These are phyloP conservation scores for Venturia asperata DNA, from an alignment of 2,329 filamentous ascomycete genomes.

Conservation along the genomic window DNA sequence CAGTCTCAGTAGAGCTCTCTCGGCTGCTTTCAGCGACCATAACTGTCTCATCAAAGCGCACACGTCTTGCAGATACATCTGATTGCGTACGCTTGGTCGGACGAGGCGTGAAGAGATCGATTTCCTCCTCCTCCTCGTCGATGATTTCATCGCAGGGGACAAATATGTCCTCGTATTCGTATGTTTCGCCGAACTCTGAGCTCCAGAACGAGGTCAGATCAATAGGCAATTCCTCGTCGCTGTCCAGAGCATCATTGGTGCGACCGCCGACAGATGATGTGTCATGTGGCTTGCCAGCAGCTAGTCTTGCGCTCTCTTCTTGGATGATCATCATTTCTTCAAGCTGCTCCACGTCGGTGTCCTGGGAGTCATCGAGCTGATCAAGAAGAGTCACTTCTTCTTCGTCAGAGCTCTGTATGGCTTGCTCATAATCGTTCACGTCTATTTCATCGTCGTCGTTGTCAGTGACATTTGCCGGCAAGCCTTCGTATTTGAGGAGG, in stretches of 20 bases:
- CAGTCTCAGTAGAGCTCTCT: conserved; percentile 43
- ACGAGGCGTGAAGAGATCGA: conserved; percentile 6
- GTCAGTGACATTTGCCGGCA: conserved; percentile 30
- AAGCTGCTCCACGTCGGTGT: conserved; percentile 67
- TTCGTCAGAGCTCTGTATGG: conserved; percentile 29
- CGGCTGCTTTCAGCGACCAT: conserved; percentile 54
- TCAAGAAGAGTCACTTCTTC: conserved; percentile 71
- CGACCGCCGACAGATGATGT: conserved; percentile 15
- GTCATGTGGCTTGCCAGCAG: conserved; percentile 23
- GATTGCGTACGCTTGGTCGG: conserved; percentile 30
- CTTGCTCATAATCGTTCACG: conserved; percentile 20
- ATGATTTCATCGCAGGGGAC: not conserved
- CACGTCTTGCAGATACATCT: conserved; percentile 49
- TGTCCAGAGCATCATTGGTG: conserved; percentile 24
- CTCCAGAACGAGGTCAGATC: conserved; percentile 14
- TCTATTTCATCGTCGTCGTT: conserved; percentile 24
- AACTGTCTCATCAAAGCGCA: conserved; percentile 63
- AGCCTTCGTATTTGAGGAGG: conserved; percentile 32
- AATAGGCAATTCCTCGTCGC: conserved; percentile 24
- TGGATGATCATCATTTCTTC: conserved; percentile 67
- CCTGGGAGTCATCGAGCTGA: conserved; percentile 71
- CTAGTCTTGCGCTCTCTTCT: conserved; percentile 31
- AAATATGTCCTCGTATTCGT: not conserved
- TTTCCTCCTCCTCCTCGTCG: conserved; percentile 7
- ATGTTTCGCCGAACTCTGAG: conserved; percentile 3